Evolutionary conservation across 352 stramenopile species (phyloP).

Genomic region (Pythium sp.): DNA sequence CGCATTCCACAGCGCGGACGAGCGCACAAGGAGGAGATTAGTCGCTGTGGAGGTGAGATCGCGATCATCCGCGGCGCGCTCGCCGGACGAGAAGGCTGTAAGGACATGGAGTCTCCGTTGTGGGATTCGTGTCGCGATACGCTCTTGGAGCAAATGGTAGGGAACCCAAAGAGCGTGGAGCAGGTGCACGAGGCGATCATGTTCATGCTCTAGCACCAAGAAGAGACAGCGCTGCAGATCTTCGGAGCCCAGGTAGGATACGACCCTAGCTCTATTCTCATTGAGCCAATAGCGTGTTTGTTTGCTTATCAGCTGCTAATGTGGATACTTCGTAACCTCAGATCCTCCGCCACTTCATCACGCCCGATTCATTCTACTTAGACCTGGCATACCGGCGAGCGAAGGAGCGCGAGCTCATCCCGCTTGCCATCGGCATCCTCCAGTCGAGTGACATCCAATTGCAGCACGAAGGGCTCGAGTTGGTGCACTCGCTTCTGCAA

Average conservation of each 20-base stretch:
- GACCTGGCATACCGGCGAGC: constrained; percentile 30
- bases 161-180: constrained; percentile 33
- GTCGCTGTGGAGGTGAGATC: constrained; percentile 37
- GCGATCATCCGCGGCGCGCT: constrained; percentile 42
- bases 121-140: constrained; percentile 38
- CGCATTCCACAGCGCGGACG: no score
- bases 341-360: constrained; percentile 58
- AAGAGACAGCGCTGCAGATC: constrained; percentile 29
- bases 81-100: constrained; percentile 9
- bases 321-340: constrained; percentile 10
- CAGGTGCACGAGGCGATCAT: constrained; percentile 28
- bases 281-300: neutral
- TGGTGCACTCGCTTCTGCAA: constrained; percentile 50
- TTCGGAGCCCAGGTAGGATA: constrained; percentile 48
- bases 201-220: constrained; percentile 46
- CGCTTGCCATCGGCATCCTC: constrained; percentile 33
- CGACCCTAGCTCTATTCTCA: neutral
- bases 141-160: constrained; percentile 59
- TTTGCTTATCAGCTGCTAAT: neutral
- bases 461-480: constrained; percentile 62
- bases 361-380: constrained; percentile 46
- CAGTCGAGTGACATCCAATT: constrained; percentile 33
- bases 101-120: constrained; percentile 12
- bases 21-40: constrained; percentile 47
- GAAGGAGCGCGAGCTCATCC: constrained; percentile 38